phyloP scores from a whole-genome alignment of 2,329 filamentous ascomycete genomes.

The Fusarium globosum region DNA sequence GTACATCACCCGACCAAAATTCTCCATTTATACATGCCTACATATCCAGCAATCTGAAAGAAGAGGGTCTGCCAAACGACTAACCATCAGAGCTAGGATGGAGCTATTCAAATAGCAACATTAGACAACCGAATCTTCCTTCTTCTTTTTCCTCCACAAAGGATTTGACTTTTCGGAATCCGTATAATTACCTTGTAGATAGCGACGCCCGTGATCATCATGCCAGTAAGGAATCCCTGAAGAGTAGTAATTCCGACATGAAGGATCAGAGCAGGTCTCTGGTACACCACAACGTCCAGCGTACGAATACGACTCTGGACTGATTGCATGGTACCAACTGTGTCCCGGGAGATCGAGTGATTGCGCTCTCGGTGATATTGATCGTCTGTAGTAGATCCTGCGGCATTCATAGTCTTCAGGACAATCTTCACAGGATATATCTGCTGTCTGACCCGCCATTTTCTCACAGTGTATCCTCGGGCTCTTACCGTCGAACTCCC shows the following conservation, averaged over 20 bases:
- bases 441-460: background rate
- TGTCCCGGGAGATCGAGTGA: background rate
- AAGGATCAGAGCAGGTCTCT: background rate
- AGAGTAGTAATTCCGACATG: background rate
- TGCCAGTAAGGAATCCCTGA: background rate
- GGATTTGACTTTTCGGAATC: too few species aligned
- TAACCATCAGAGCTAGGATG: background rate
- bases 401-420: background rate
- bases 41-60: background rate
- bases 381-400: fast-evolving
- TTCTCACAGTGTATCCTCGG: fast-evolving
- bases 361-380: fast-evolving
- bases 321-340: background rate
- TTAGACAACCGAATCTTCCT: background rate
- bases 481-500: background rate
- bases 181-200: too few species aligned
- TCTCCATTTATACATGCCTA: background rate
- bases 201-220: background rate
- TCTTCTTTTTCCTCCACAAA: background rate
- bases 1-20: background rate
- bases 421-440: fast-evolving
- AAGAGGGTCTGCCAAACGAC: background rate
- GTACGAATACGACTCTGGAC: background rate
- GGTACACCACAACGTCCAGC: background rate
- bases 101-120: background rate